phyloP scores from a whole-genome alignment of 1,139 yeast genomes.

The Saccharomycopsis hybrid region DNA sequence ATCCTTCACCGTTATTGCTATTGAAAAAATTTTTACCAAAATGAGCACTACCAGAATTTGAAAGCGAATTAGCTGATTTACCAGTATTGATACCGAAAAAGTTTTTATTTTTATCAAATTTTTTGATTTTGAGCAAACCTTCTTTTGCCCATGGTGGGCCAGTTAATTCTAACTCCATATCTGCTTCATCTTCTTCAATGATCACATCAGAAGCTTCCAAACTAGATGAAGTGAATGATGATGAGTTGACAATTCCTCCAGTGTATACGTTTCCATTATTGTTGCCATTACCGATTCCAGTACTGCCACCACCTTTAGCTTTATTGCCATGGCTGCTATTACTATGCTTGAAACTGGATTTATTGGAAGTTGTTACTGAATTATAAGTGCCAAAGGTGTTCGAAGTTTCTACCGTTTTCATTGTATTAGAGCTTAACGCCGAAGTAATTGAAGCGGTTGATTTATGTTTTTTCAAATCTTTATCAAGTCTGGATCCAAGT shows the following conservation, averaged over 20 bases:
- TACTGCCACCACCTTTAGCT: not conserved
- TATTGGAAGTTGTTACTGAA: slow-evolving; percentile 9
- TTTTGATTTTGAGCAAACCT: slow-evolving; percentile 42
- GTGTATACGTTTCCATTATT: not conserved
- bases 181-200: slow-evolving; percentile 34
- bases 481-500: slow-evolving; percentile 2
- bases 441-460: slow-evolving; percentile 17
- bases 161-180: slow-evolving; percentile 52
- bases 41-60: slow-evolving; percentile 7
- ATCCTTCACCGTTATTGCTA: not conserved
- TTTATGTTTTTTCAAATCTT: slow-evolving; percentile 12
- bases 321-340: not conserved
- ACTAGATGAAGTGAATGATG: slow-evolving; percentile 3
- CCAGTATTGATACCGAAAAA: slow-evolving; percentile 13
- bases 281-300: not conserved
- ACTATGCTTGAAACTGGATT: not conserved
- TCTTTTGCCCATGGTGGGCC: slow-evolving; percentile 82
- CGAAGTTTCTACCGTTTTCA: slow-evolving; percentile 18
- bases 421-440: slow-evolving; percentile 15
- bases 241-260: not conserved
- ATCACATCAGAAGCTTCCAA: slow-evolving; percentile 16
- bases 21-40: slow-evolving; percentile 11
- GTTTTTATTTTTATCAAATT: slow-evolving; percentile 16
- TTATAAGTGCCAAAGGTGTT: slow-evolving; percentile 15
- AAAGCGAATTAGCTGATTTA: not conserved